These are phyloP conservation scores for Claviceps digitariae DNA, from an alignment of 2,329 filamentous ascomycete species.

Conservation along the genomic window DNA sequence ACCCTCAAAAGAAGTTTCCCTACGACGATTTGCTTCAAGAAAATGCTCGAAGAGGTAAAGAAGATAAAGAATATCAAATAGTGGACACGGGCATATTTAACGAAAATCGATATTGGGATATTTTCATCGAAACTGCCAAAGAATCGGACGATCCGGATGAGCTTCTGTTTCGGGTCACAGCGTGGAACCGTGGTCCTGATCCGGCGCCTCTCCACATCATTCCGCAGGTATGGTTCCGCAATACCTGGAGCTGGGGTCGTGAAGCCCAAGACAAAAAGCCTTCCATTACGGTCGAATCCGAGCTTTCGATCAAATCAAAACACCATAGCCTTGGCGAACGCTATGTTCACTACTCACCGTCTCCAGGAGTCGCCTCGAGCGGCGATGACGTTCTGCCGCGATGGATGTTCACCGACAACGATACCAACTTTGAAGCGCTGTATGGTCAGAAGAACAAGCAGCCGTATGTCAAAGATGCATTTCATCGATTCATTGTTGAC, in stretches of 20 bases:
- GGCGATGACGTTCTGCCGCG: constrained; percentile 75
- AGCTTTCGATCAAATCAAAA: constrained; percentile 59
- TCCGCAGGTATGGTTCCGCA: constrained; percentile 92
- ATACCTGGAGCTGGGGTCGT: constrained; percentile 91
- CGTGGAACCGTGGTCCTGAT: constrained; percentile 88
- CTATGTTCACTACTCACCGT: constrained; percentile 76
- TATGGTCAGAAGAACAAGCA: constrained; percentile 69
- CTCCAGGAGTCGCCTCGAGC: constrained; percentile 66
- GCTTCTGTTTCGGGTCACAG: constrained; percentile 84
- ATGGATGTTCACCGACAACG: constrained; percentile 88
- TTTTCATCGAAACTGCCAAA: constrained; percentile 92
- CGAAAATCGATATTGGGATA: constrained; percentile 90
- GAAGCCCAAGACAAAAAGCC: constrained; percentile 68
- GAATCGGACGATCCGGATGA: constrained; percentile 86
- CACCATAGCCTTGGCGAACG: constrained; percentile 72
- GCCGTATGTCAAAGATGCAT: constrained; percentile 87
- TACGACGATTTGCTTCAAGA: constrained; percentile 80
- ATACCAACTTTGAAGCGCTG: constrained; percentile 70
- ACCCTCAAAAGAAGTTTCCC: constrained; percentile 81
- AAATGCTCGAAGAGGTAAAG: constrained; percentile 61
- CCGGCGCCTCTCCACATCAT: constrained; percentile 85
- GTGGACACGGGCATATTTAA: constrained; percentile 80
- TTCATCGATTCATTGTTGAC: constrained; percentile 77
- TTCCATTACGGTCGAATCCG: constrained; percentile 51
- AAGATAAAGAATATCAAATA: constrained; percentile 83